These are phyloP conservation scores for Ailanthus altissimus DNA, from an alignment of 345 rosid genomes.

Conservation along the genomic window DNA sequence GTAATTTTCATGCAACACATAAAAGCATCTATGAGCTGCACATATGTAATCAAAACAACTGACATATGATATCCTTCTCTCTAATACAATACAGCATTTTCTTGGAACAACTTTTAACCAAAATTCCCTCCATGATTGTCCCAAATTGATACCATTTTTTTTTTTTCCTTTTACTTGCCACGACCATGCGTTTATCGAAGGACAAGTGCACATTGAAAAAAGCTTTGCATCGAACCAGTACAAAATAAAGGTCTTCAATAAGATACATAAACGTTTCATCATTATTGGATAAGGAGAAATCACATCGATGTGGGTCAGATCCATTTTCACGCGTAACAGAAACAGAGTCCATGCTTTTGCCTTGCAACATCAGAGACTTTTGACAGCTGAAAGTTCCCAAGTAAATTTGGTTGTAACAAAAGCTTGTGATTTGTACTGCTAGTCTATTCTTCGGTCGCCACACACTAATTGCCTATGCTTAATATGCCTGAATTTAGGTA, in stretches of 20 bases:
- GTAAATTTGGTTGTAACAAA: constrained; percentile 1
- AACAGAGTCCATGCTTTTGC: background rate
- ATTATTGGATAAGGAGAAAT: constrained; percentile 38
- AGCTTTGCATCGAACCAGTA: constrained; percentile 22
- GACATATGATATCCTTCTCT: background rate
- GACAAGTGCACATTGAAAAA: constrained; percentile 29
- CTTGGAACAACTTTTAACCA: constrained; percentile 21
- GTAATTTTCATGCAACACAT: constrained; percentile 6
- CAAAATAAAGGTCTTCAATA: constrained; percentile 30
- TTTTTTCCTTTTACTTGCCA: background rate
- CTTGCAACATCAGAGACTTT: background rate
- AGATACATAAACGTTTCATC: constrained; percentile 32
- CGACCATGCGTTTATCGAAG: background rate
- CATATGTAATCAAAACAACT: background rate
- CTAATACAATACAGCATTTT: background rate
- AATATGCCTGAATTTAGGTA: constrained; percentile 1
- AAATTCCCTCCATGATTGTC: constrained; percentile 35
- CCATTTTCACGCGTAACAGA: constrained; percentile 32
- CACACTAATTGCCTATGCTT: constrained; percentile 8
- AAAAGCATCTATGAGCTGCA: background rate
- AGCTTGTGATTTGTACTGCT: constrained; percentile 21
- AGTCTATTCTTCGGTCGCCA: constrained; percentile 20
- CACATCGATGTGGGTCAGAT: constrained; percentile 25
- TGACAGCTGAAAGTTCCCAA: constrained; percentile 8
- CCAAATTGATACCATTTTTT: constrained; percentile 31